These are phyloP conservation scores for Yamadazyma sp. DNA, from an alignment of 1,139 yeast species.

Conservation along the genomic window DNA sequence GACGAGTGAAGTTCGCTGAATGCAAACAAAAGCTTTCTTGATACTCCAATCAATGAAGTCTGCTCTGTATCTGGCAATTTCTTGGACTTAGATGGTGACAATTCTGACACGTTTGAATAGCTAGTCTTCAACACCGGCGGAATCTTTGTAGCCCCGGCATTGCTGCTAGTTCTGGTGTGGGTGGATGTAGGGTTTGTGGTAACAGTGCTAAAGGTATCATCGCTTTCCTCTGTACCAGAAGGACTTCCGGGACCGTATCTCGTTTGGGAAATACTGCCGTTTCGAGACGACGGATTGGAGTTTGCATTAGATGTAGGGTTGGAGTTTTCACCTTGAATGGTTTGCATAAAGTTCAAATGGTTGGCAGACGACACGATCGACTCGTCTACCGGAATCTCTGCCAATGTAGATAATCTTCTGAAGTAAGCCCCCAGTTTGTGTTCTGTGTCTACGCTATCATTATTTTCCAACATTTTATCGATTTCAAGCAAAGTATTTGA, in stretches of 20 bases:
- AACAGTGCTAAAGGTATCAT: constrained; percentile 4
- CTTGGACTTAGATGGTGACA: constrained; percentile 12
- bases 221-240: constrained; percentile 10
- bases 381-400: constrained; percentile 52
- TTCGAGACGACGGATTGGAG: constrained; percentile 14
- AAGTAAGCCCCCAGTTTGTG: constrained; percentile 67
- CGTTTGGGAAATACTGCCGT: constrained; percentile 13
- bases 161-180: constrained; percentile 3
- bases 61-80: constrained; percentile 13
- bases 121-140: constrained; percentile 7
- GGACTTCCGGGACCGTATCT: constrained; percentile 5
- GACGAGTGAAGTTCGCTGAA: constrained; percentile 73
- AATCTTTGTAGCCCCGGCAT: constrained; percentile 3
- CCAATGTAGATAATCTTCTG: constrained; percentile 66
- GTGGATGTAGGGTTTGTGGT: constrained; percentile 3
- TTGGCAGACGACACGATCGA: neutral
- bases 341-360: neutral
- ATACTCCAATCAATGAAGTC: constrained; percentile 43
- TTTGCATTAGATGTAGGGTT: constrained; percentile 7
- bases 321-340: constrained; percentile 3
- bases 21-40: constrained; percentile 57
- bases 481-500: constrained; percentile 43
- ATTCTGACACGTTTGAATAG: constrained; percentile 6
- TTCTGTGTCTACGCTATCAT: constrained; percentile 42
- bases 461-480: constrained; percentile 40